These are phyloP conservation scores for Colletotrichum sp. DNA, from an alignment of 2,329 filamentous ascomycete species.

Conservation along the genomic window DNA sequence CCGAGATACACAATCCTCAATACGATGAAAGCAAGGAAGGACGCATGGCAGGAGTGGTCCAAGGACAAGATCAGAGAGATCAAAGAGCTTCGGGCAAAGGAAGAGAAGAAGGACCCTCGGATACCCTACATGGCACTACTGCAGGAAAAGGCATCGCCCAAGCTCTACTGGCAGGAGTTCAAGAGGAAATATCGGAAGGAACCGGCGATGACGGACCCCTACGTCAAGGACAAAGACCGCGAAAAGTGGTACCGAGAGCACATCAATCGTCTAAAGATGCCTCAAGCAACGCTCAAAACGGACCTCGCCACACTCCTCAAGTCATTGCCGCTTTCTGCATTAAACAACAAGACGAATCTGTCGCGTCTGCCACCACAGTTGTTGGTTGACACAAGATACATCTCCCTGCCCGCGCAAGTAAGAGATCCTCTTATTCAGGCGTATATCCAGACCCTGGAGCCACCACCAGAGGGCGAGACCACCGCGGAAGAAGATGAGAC, in stretches of 20 bases:
- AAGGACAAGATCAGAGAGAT: slow-evolving; percentile 75
- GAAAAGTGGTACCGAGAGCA: slow-evolving; percentile 83
- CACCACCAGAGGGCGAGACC: slow-evolving; percentile 48
- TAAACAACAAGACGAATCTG: slow-evolving; percentile 64
- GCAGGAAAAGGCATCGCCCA: slow-evolving; percentile 81
- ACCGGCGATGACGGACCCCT: slow-evolving; percentile 75
- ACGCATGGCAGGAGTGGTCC: slow-evolving; percentile 86
- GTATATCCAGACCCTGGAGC: slow-evolving; percentile 67
- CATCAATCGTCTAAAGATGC: slow-evolving; percentile 68
- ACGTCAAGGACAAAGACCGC: slow-evolving; percentile 75
- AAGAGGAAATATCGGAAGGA: slow-evolving; percentile 89
- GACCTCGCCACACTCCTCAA: slow-evolving; percentile 72
- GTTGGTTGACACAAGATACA: slow-evolving; percentile 71
- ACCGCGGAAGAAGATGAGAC: slow-evolving; percentile 56
- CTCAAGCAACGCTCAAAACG: slow-evolving; percentile 68
- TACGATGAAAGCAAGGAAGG: slow-evolving; percentile 81
- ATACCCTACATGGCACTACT: slow-evolving; percentile 85
- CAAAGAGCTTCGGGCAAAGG: slow-evolving; percentile 73
- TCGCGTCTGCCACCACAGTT: slow-evolving; percentile 66
- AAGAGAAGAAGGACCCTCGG: slow-evolving; percentile 82
- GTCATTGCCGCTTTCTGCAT: slow-evolving; percentile 57
- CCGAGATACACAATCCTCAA: slow-evolving; percentile 82
- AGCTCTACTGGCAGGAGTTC: slow-evolving; percentile 98
- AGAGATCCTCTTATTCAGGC: slow-evolving; percentile 70
- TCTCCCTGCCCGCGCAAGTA: slow-evolving; percentile 64